Base-by-base conservation (phyloP, 805 yeast species). In the Wickerhamiella qilinensis region DNA sequence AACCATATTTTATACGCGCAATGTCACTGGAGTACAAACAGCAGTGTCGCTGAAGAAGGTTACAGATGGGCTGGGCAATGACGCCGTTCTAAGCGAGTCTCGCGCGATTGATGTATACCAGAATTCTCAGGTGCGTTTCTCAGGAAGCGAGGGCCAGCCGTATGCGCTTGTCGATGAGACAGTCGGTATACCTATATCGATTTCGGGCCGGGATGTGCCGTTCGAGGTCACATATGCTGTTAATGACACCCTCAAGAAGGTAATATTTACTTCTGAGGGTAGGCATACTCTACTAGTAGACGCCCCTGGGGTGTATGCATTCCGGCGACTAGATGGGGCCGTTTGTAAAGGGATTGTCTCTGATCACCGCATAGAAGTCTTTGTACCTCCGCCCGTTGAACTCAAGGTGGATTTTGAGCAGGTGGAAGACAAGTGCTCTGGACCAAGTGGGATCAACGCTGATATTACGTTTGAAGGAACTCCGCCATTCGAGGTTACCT, bases 381-480 rank as follows among this genome's bases (percentile, higher is more conserved):
- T 84, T 1, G 59, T 61, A 25, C 77, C 80, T 4, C 68, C 75
- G 3, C 67, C 68, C 27, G 77, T 80, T 8, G 51, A 60, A 18
- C 43, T 74, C 19, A 46, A 54, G 3, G 65, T 71, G 14, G 53
- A 46, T 21, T 64, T 63, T 43, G 63, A 63, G 12, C 73, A 88
- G 2, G 73, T 88, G 2, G 64, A 73, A 20, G 97, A 88, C 50
- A 72, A 78, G 36, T 91, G 99, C 61, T 80, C 91, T 22, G 98
- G 98, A 0, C 83, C 85, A 33, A 76, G 84, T 7, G 98, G 96
- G 0, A 73, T 85, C 42, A 65, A 68, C 24, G 84, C 83, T 44
- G 81, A 77, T 37, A 64, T 86, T 41, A 57, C 67, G 1, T 64
- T 78, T 37, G 61, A 69, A 4, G 97, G 98, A 15, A 71, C 75